Evolutionary conservation across 345 rosid genomes (phyloP), one percentile per base, ranked within the genome.

Genomic region (Reutealis trisperma): DNA sequence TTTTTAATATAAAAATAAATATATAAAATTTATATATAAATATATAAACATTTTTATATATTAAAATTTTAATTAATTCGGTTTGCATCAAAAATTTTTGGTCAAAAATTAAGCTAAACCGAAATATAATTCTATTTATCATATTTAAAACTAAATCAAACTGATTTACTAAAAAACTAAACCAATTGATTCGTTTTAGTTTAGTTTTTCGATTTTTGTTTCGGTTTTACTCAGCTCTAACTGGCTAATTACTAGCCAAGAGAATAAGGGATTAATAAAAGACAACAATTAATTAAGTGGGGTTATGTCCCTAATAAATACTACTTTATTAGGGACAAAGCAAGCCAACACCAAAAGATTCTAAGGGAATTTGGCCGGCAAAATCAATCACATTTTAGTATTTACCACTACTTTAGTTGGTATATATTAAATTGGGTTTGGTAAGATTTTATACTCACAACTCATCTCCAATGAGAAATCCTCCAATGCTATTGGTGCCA

Each of bases 341-440:
- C 52, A 85, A 77, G 47, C 79, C 30, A 74, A 79, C 24, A 47
- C 32, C 21, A 72, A 74, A 77, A 80, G 69, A 61, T 62, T 63
- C 22, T 1, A 69, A 54, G 37, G 76, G 83, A 41, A 78, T 79
- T 75, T 77, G 80, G 79, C 80, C 42, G 80, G 68, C 85, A 72
- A 75, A 34, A 67, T 82, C 73, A 65, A 70, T 75, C 76, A 71
- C 18, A 54, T 9, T 16, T 58, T 42, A 60, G 58, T 58, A 42
- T 15, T 52, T 59, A 57, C 42, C 44, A 16, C 68, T 59, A 37
- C 59, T 64, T 37, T 22, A 27, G 30, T 27, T 27, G 30, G 30
- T 27, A 57, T 12, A 4, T 12, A n/a, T 4, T 15, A 61, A 67
- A 9, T 15, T 27, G 9, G 51, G 22, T 68, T 45, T 2, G 58